These are phyloP conservation scores for Desmodesmus armatus DNA, from an alignment of 139 green algal genomes.

Conservation along the genomic window DNA sequence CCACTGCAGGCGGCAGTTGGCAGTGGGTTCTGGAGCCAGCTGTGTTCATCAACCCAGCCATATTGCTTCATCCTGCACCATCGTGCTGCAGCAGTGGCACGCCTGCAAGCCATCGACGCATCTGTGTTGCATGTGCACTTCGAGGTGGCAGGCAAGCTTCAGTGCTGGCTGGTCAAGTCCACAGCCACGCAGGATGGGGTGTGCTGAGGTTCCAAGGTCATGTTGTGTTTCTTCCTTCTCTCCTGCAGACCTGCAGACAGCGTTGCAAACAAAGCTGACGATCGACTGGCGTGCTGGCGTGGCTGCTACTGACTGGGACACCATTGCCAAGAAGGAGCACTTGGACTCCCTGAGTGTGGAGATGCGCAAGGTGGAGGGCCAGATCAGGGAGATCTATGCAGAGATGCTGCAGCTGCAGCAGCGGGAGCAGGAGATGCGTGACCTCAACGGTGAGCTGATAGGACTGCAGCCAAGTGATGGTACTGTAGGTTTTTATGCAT, in stretches of 20 bases:
- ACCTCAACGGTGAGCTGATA: conserved; percentile 89
- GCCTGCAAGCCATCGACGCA: too few species aligned
- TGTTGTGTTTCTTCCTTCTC: neutral
- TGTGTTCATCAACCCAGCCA: too few species aligned
- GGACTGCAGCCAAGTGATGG: neutral
- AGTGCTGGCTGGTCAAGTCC: too few species aligned
- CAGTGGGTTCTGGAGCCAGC: too few species aligned
- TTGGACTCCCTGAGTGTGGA: conserved; percentile 87
- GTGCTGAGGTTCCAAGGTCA: too few species aligned
- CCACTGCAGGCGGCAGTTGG: too few species aligned
- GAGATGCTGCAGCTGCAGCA: conserved; percentile 85
- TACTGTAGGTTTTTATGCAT: too few species aligned
- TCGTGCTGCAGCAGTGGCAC: too few species aligned
- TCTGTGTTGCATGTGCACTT: too few species aligned
- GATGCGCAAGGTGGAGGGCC: conserved; percentile 79
- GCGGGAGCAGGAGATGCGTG: conserved; percentile 88
- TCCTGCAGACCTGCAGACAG: conserved; percentile 71
- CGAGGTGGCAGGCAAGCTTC: too few species aligned
- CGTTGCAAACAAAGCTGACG: conserved; percentile 70
- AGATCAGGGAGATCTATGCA: conserved; percentile 81
- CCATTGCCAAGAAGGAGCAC: conserved; percentile 96
- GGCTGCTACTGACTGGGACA: conserved; percentile 89
- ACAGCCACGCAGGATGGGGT: too few species aligned
- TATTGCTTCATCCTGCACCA: too few species aligned
- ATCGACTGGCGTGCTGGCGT: conserved; percentile 93